phyloP scores from a whole-genome alignment of 225 moss, liverwort and hornwort genomes.

The Polytrichum formosum region DNA sequence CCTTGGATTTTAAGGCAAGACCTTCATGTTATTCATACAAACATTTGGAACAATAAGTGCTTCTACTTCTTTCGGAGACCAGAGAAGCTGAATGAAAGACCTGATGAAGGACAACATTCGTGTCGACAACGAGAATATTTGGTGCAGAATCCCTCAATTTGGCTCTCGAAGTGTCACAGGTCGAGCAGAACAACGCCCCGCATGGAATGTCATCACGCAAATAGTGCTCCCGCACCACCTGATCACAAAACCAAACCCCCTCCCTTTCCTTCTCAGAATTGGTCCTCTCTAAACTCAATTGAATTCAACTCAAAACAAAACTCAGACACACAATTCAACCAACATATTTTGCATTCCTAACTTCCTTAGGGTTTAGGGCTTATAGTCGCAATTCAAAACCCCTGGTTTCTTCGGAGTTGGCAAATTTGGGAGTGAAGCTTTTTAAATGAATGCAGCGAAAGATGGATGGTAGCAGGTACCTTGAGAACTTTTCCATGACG shows the following conservation, averaged over 20 bases:
- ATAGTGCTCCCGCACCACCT: constrained; percentile 97
- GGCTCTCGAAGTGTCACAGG: constrained; percentile 77
- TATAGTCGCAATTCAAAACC: no score
- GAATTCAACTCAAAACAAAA: neutral
- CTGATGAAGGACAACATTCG: constrained; percentile 98
- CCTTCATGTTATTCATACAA: neutral
- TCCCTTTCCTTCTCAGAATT: constrained; percentile 1
- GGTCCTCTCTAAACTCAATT: neutral
- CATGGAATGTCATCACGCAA: constrained; percentile 92
- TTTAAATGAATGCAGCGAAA: neutral
- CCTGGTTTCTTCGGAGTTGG: neutral
- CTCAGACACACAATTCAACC: no score
- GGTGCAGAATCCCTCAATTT: constrained; percentile 54
- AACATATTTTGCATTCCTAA: neutral
- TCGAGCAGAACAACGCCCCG: constrained; percentile 69
- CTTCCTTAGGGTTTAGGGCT: neutral
- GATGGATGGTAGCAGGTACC: constrained; percentile 22
- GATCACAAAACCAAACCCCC: constrained; percentile 6
- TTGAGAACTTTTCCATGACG: constrained; percentile 85
- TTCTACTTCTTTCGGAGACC: no score
- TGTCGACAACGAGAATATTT: constrained; percentile 77
- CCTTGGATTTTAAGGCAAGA: no score
- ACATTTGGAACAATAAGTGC: no score
- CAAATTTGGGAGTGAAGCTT: neutral
- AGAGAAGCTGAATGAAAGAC: constrained; percentile 19